Base-by-base conservation (phyloP, 2,329 filamentous ascomycete species). In the Fusarium musae region DNA sequence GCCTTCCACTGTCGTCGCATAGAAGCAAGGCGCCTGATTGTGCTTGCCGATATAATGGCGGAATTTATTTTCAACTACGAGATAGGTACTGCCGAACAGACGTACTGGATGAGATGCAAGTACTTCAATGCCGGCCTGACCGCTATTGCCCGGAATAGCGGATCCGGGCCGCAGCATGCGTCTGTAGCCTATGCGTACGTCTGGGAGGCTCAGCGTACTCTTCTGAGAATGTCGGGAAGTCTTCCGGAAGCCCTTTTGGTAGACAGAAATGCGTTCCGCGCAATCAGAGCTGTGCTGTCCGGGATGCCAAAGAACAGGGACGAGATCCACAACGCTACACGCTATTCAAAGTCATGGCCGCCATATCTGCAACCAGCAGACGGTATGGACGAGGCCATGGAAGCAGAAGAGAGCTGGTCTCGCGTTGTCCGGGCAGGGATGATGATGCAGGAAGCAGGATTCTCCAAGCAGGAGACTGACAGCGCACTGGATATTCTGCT, bases 341-440 rank as follows among this genome's bases (percentile, higher is more conserved):
- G 88, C 34, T 84, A 89, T 62, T 81, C 83, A 4, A 83, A 85
- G 56, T 85, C 84, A 4, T 92, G 90, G 90, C 90, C 90, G 15
- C 90, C 90, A 1, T 91, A 90, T 79, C 81, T 88, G 61, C 82
- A 84, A 42, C 84, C 87, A 16, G 85, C 87, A 64, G 87, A 92
- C 75, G 90, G 89, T 3, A 86, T 89, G 69, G 90, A 92, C 76
- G 89, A 90, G 71, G 83, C 81, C 57, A 83, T 85, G 57, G 83
- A 84, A 9, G 82, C 81, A 2, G 84, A 88, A 49, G 87, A 90
- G 32, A 87, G 87, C 66, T 82, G 85, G 71, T 89, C 88, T 63
- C 84, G 89, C 59, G 85, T 85, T 44, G 83, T 88, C 13, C 84
- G 83, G 66, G 88, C 88, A 2, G 86, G 89, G 9, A 80, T 85